Evolutionary conservation across 2,329 filamentous ascomycete species (phyloP), one percentile per base, ranked within the genome.

Genomic region (Graphilbum sp.): DNA sequence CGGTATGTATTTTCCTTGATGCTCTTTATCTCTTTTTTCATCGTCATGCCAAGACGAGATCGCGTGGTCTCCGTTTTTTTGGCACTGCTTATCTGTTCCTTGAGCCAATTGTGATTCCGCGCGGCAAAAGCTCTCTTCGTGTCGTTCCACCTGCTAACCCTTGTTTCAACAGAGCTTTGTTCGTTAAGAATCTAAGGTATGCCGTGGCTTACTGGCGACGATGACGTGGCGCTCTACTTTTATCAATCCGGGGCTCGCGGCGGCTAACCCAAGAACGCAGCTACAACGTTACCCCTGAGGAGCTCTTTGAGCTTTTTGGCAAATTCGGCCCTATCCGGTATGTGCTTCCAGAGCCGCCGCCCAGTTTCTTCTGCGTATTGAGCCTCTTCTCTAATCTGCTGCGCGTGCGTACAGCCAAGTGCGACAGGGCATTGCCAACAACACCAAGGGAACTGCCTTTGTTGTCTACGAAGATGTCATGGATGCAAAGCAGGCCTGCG

Each of bases 401-500:
- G n/a, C n/a, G n/a, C n/a, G n/a, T n/a, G n/a, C n/a, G n/a, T n/a
- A 41, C 53, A 95, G 88, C 56, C 90, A 98, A 78, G 92, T 98
- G 57, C 88, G 90, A 57, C 87, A 95, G 66, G 90, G 90, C 52
- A 96, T 96, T 57, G 85, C 88, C 51, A 86, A 79, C 64, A 88
- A 90, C 61, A 95, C 90, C 54, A 98, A 96, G 64, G 90, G 90
- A 58, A 98, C 90, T 38, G 90, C 88, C 49, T 98, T 94, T 62
- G 90, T 98, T 52, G 90, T 98, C 63, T 98, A 95, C 70, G 90
- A 96, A 64, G 90, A 98, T 72, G 88, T 96, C 50, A 82, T 90
- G 73, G 90, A 98, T 70, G 87, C 90, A 50, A 98, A 98, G 68
- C 79, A 86, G 64, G 90, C 90, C 56, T 96, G 90, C 71, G 90